These are phyloP conservation scores for Tolypocladium tropicale DNA, from an alignment of 2,329 filamentous ascomycete species.

Conservation along the genomic window DNA sequence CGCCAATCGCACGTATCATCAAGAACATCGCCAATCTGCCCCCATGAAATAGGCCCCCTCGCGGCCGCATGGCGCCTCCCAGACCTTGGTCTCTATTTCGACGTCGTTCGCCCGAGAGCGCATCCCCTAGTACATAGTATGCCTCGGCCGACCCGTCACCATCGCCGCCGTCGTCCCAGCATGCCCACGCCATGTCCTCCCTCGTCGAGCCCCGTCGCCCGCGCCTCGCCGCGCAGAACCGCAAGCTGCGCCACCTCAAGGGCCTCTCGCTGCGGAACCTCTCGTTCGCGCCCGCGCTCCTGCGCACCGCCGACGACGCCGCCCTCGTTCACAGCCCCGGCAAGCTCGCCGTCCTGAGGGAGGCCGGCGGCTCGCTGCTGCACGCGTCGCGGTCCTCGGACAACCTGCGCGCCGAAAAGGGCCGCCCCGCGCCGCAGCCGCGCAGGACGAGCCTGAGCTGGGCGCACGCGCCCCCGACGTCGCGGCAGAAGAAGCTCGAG, in stretches of 20 bases:
- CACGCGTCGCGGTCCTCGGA: conserved; percentile 41
- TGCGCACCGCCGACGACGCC: conserved; percentile 69
- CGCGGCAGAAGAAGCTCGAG: conserved; percentile 66
- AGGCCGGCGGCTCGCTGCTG: conserved; percentile 32
- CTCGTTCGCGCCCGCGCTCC: conserved; percentile 48
- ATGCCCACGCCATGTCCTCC: conserved; percentile 20
- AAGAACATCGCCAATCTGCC: neutral
- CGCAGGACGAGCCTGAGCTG: conserved; percentile 40
- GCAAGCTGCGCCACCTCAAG: conserved; percentile 77
- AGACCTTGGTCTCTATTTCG: neutral
- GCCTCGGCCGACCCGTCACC: neutral
- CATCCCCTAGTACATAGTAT: neutral
- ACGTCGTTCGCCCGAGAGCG: neutral
- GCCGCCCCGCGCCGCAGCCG: conserved; percentile 13
- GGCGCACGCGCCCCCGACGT: conserved; percentile 32
- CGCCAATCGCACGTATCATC: neutral
- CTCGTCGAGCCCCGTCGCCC: conserved; percentile 32
- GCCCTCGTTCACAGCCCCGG: conserved; percentile 59
- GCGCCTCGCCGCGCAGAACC: conserved; percentile 60
- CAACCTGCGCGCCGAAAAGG: conserved; percentile 6
- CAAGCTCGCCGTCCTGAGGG: conserved; percentile 48
- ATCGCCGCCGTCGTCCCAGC: neutral
- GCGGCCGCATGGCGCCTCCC: neutral
- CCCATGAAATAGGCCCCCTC: neutral
- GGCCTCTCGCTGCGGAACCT: conserved; percentile 83